Evolutionary conservation across 2,329 filamentous ascomycete genomes (phyloP), one percentile per base, ranked within the genome.

Genomic region (Tetracladium maxilliforme): DNA sequence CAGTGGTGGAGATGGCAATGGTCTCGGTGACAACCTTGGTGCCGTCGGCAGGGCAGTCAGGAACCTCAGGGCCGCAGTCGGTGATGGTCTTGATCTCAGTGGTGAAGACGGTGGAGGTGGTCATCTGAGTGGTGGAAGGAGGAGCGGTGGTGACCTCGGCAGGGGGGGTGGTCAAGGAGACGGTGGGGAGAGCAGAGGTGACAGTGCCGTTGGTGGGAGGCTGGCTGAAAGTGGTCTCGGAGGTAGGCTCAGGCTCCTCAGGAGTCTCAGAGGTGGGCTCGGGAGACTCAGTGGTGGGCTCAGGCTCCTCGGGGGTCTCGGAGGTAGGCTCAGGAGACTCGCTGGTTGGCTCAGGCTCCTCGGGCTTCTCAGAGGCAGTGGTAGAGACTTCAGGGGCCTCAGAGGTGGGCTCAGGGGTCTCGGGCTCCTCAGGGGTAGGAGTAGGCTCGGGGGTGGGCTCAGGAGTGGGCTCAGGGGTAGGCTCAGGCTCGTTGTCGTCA

Each of bases 401-500:
- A 24, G 38, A 26, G 10, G 35, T 35, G 14, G 40, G 33, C 24
- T 33, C 22, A 10, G 34, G 34, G 16, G n/a, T 8, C 10, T 8
- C 12, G 22, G 27, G 11, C 14, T 23, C 21, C 5, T 21, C 33
- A 18, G 27, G 25, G 8, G 29, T 26, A 22, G 24, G 22, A 14
- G 21, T 27, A 23, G 33, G 15, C 19, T 30, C 31, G 25, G 14
- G 14, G 10, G 33, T 30, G 24, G 28, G 30, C 18, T 29, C 24
- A 6, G 34, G 19, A 23, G 31, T 21, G 14, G 36, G 39, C 22
- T 31, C 35, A 12, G 36, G 33, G 27, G 38, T 39, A 29, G 36
- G 33, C 31, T 31, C 29, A 30, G 37, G 34, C 29, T 37, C 44
- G 34, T 51, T 47, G 34, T 47, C 42, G 24, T 40, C 55, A 56